Conservation (phyloP, 495 filamentous ascomycete genomes). For the Aspergillus cavernicola region DNA sequence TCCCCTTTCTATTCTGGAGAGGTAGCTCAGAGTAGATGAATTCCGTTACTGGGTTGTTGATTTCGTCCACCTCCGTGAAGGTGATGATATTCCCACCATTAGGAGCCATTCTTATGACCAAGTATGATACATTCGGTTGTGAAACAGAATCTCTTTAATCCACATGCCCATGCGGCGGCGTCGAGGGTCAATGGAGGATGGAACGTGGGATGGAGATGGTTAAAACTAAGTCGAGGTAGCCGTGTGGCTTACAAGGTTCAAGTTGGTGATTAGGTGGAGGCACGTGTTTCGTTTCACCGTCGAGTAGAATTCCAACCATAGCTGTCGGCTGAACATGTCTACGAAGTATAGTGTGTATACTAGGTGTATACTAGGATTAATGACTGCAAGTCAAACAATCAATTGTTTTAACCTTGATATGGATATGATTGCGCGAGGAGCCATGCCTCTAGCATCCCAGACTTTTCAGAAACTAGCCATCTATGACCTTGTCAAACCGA, state of each 20-base stretch:
- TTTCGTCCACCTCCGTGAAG: conserved; percentile 39
- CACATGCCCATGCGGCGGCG: not conserved
- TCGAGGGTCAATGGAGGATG: not conserved
- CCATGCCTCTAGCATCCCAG: conserved; percentile 9
- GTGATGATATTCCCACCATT: conserved; percentile 12
- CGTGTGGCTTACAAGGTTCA: conserved; percentile 1
- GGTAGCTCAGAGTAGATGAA: conserved; percentile 33
- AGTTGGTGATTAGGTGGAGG: conserved; percentile 6
- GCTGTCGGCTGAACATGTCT: not conserved
- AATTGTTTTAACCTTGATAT: not conserved
- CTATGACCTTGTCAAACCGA: conserved; percentile 15
- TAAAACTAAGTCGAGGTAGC: not conserved
- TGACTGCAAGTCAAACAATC: not conserved
- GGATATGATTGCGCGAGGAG: conserved; percentile 1
- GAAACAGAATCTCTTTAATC: not conserved
- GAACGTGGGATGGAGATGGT: no score
- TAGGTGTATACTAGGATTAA: not conserved
- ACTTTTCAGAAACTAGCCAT: conserved; percentile 28
- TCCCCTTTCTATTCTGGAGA: not conserved
- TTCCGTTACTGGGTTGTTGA: conserved; percentile 31
- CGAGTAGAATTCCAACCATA: no score
- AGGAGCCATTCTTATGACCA: conserved; percentile 19
- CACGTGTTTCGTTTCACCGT: conserved; percentile 8
- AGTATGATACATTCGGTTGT: not conserved
- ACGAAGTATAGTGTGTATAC: not conserved